Evolutionary conservation across 139 green algal genomes (phyloP).

Genomic region (Desmodesmus armatus): DNA sequence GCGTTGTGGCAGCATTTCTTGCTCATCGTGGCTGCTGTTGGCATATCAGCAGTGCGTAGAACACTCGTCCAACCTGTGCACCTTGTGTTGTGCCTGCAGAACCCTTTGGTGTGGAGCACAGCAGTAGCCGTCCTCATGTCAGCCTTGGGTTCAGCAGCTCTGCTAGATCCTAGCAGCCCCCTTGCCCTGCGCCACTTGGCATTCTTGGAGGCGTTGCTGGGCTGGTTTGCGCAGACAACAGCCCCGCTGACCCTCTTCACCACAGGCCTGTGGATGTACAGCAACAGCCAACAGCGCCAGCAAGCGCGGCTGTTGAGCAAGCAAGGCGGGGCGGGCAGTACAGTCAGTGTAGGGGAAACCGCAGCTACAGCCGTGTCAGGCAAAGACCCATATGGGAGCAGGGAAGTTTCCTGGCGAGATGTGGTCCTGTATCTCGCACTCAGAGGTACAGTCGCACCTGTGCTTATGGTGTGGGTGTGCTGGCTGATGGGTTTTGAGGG

Average conservation of each 20-base stretch:
- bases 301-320: background rate
- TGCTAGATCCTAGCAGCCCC: constrained; percentile 48
- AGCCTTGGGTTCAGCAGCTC: constrained; percentile 12
- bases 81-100: constrained; percentile 38
- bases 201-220: constrained; percentile 52
- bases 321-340: too few relatives aligned
- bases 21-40: background rate
- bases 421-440: constrained; percentile 34
- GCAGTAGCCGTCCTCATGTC: constrained; percentile 44
- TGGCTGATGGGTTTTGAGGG: constrained; percentile 44
- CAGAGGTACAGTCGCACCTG: constrained; percentile 45
- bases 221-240: constrained; percentile 53
- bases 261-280: constrained; percentile 55
- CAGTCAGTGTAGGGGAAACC: background rate
- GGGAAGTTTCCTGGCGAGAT: background rate
- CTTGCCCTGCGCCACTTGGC: background rate
- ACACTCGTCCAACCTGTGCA: background rate
- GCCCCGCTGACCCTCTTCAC: constrained; percentile 61
- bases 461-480: constrained; percentile 51
- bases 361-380: constrained; percentile 3
- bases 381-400: background rate
- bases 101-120: constrained; percentile 60
- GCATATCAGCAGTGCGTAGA: background rate
- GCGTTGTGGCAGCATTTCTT: too few relatives aligned
- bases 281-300: background rate